Base-by-base conservation (phyloP, 441 rosid species). In the Populus hybrid region DNA sequence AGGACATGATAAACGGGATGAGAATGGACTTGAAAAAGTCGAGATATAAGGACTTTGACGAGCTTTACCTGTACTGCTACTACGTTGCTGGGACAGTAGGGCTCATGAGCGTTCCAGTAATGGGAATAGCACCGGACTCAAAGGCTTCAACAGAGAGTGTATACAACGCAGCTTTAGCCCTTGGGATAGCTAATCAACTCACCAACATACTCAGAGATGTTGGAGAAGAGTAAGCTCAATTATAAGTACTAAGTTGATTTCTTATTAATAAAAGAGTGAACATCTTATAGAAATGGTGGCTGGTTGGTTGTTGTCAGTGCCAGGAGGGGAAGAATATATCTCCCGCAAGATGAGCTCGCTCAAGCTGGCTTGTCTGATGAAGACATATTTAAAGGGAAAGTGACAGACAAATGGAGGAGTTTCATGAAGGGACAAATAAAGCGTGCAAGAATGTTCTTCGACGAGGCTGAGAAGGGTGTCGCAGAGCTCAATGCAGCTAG, bases 61-160 rank as follows among this genome's bases (percentile, higher is more conserved):
- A 88, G 81, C 87, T 88, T 10, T 88, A 88, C 76, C 88, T 88
- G 21, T 88, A 88, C 74, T 85, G 91, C 73, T 88, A 88, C 65
- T 88, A 88, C 26, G 91, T 86, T 34, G 89, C 91, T 10, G 91
- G 91, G 50, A 88, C 91, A 5, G 89, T 88, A 0, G 89, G 88
- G 10, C 79, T 88, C 21, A 88, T 88, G 89, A 88, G 86, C 65
- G 91, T 88, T 40, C 91, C 89, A 0, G 88, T 88, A 3, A 88
- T 88, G 88, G 91, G 91, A 20, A 86, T 88, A 5, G 82, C 87
- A 59, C 82, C 85, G 0, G 87, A 84, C 59, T 86, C 91, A 3
- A 76, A 85, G 85, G 87, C 86, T n/a, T 57, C 89, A 0, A 84
- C 83, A 1, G 88, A 86, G 46, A 85, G 84, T 24, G 86, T 88